Base-by-base conservation (phyloP, 495 filamentous ascomycete species). In the Choiromyces venosus region DNA sequence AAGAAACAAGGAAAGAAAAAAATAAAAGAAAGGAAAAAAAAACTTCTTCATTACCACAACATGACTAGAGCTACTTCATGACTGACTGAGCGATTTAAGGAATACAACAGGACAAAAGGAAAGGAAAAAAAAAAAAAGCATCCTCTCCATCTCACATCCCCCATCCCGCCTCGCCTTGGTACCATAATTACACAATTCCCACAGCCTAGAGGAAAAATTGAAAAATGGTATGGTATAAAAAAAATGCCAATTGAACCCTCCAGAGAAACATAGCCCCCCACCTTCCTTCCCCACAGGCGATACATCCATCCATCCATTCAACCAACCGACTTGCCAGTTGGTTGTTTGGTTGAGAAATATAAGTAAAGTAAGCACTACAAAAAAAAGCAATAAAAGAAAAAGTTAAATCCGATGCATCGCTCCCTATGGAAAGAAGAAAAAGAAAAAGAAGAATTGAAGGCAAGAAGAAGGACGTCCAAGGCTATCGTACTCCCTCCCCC, bases 101-200 rank as follows among this genome's bases (percentile, higher is more conserved):
- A 66, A 61, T 72, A 77, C 52, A 73, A 69, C 72, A 67, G 25
- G 72, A 77, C 52, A 73, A 69, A 69, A 67, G 25, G 72, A 65
- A 75, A 29, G 42, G 66, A 76, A 73, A 69, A n/a, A 65, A 14
- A 38, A 65, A 14, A 38, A 65, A 74, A 74, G 6, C 35, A 66
- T 71, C 29, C 18, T 35, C 69, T 69, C 36, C 37, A 61, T 72
- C 35, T 19, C 39, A 64, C 61, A 21, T 37, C 71, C n/a, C 33
- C 38, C n/a, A 42, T 29, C 40, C 52, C 12, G 52, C 52, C 33
- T 61, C 25, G 52, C 52, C 52, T 6, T 33, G 25, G 52, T 16
- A 56, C 33, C 25, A 25, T 33, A 61, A 61, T 61, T 61, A 61
- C 52, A 61, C 52, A 61, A 61, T 61, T 61, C 52, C 25, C 52